These are phyloP conservation scores for Ophiostoma fasciatum DNA, from an alignment of 2,329 filamentous ascomycete species.

Conservation along the genomic window DNA sequence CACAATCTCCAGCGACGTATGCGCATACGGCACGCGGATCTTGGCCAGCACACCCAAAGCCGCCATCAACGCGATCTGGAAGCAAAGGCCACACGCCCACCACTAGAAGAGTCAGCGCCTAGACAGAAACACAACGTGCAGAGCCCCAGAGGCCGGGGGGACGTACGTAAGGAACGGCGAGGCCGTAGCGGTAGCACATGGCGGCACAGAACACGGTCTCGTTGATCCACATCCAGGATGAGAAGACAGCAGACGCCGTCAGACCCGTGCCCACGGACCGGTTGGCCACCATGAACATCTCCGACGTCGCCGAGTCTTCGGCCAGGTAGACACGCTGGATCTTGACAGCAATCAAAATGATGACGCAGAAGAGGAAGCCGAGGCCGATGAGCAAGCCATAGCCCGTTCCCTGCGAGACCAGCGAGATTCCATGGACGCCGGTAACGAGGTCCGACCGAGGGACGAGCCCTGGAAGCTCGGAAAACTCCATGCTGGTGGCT, in stretches of 20 bases:
- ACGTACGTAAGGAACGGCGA: conserved; percentile 14
- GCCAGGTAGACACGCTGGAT: conserved; percentile 27
- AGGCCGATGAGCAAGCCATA: conserved; percentile 25
- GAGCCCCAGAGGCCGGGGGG: conserved; percentile 24
- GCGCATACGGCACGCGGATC: conserved; percentile 23
- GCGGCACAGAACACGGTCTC: conserved; percentile 24
- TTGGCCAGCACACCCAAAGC: conserved; percentile 30
- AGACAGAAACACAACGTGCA: conserved; percentile 3
- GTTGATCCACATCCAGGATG: conserved; percentile 28
- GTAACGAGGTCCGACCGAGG: neutral
- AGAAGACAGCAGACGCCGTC: conserved; percentile 19
- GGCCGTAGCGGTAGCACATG: conserved; percentile 18
- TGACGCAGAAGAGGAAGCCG: conserved; percentile 26
- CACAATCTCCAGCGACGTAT: conserved; percentile 28
- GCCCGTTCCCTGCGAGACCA: conserved; percentile 8
- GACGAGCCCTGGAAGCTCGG: no score
- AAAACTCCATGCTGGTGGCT: no score
- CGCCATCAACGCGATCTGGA: conserved; percentile 8
- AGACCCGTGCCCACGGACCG: conserved; percentile 17
- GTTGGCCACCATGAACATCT: conserved; percentile 27
- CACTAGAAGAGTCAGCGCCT: conserved; percentile 11
- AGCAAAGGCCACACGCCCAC: conserved; percentile 7
- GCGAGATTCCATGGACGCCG: conserved; percentile 3
- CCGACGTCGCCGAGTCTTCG: conserved; percentile 28
- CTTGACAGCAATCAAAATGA: conserved; percentile 24